Conservation (phyloP, 352 stramenopile species). For the Thalassiosira mediterranea region DNA sequence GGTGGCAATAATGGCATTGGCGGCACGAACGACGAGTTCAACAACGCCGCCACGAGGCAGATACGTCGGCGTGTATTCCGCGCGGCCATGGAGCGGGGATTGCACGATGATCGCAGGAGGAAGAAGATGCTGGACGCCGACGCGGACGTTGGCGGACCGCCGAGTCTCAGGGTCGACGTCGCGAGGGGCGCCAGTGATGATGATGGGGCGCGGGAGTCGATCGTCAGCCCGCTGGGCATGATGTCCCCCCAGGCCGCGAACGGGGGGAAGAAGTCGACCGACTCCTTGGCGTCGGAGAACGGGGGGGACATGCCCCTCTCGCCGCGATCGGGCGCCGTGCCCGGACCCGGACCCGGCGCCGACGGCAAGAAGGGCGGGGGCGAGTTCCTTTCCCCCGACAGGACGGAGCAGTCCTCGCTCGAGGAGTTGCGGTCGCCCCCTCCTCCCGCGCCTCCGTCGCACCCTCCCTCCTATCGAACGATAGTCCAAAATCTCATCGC, state of each 20-base stretch:
- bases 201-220: not conserved
- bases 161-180: not conserved
- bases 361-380: not conserved
- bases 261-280: not conserved
- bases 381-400: not conserved
- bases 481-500: constrained; percentile 43
- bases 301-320: constrained; percentile 23
- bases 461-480: constrained; percentile 36
- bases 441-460: constrained; percentile 25
- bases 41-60: constrained; percentile 52
- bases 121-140: constrained; percentile 38
- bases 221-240: not conserved
- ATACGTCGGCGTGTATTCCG: constrained; percentile 43
- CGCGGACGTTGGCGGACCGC: constrained; percentile 30
- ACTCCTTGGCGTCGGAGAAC: not conserved
- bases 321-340: not conserved
- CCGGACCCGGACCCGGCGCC: too few species aligned
- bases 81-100: constrained; percentile 37
- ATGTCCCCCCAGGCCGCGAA: not conserved
- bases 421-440: not conserved
- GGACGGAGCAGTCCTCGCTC: not conserved
- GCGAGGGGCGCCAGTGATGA: not conserved
- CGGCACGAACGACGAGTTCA: constrained; percentile 36
- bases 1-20: not conserved
- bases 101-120: constrained; percentile 28